These are phyloP conservation scores for Camellia oleifera DNA, from an alignment of 179 eudicot species.

Conservation along the genomic window DNA sequence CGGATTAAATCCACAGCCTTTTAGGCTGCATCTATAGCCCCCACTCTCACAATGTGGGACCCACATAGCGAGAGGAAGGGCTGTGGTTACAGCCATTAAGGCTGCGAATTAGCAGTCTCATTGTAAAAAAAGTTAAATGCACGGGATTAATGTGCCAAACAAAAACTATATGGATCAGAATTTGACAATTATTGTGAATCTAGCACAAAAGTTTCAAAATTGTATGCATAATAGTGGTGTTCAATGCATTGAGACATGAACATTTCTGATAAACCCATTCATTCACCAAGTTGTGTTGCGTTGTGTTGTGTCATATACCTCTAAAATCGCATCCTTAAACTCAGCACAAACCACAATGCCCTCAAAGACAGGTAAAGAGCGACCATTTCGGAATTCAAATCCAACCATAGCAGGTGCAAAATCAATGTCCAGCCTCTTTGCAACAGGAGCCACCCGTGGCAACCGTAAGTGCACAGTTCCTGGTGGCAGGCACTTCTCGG, in stretches of 20 bases:
- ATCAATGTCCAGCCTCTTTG: conserved; percentile 71
- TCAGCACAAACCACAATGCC: conserved; percentile 94
- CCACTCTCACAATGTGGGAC: not conserved
- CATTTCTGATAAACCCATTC: conserved; percentile 1
- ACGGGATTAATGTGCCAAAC: not conserved
- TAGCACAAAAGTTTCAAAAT: not conserved
- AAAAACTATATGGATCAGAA: not conserved
- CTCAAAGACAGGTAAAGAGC: conserved; percentile 79
- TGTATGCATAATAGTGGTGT: no score
- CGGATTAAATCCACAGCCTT: not conserved
- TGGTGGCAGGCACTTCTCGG: conserved; percentile 97
- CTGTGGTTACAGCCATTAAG: not conserved
- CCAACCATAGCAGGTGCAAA: conserved; percentile 99
- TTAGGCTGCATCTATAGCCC: not conserved
- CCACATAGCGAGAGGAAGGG: not conserved
- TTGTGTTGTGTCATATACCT: conserved; percentile 41
- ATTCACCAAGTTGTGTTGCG: not conserved
- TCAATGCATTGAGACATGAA: not conserved
- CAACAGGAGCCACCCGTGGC: conserved; percentile 70
- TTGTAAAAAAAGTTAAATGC: not conserved
- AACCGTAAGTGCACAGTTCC: conserved; percentile 93
- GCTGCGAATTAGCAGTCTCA: not conserved
- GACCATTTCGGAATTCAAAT: conserved; percentile 89
- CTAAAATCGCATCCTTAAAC: conserved; percentile 71
- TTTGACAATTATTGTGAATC: conserved; percentile 2